Conservation (phyloP, 2,329 filamentous ascomycete species). For the Colletotrichum godetiae region DNA sequence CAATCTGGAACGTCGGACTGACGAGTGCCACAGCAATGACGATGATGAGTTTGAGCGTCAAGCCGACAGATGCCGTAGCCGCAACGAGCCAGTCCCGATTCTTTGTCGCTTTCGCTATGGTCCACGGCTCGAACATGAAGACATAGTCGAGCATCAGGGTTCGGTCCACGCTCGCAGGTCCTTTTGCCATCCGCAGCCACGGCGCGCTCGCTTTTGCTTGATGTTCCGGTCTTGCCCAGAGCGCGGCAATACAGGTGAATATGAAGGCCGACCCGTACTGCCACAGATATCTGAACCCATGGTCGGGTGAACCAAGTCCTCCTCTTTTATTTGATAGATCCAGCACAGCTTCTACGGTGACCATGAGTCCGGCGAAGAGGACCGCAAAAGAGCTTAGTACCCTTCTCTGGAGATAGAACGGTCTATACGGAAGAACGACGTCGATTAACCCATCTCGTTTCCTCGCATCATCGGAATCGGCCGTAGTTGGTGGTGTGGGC, state of each 20-base stretch:
- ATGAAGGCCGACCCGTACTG: slow-evolving; percentile 49
- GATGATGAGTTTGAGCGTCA: slow-evolving; percentile 48
- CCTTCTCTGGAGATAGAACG: slow-evolving; percentile 48
- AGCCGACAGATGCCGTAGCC: slow-evolving; percentile 39
- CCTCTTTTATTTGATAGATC: slow-evolving; percentile 44
- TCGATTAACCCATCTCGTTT: slow-evolving; percentile 39
- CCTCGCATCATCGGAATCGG: not conserved
- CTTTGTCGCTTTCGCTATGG: slow-evolving; percentile 42
- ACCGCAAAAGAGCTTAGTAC: slow-evolving; percentile 45
- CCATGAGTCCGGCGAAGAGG: slow-evolving; percentile 43
- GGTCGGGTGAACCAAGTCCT: slow-evolving; percentile 42
- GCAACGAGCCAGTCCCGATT: slow-evolving; percentile 50
- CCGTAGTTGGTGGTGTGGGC: not conserved
- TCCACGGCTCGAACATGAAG: slow-evolving; percentile 43
- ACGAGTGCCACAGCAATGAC: slow-evolving; percentile 51
- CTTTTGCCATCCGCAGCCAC: slow-evolving; percentile 49
- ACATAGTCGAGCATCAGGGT: slow-evolving; percentile 51
- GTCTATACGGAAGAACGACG: slow-evolving; percentile 47
- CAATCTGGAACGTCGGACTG: slow-evolving; percentile 43
- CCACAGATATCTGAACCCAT: slow-evolving; percentile 48
- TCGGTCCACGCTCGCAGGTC: slow-evolving; percentile 42
- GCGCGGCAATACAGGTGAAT: slow-evolving; percentile 45
- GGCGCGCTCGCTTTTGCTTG: slow-evolving; percentile 51
- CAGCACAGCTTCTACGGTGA: slow-evolving; percentile 44
- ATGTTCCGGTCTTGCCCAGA: slow-evolving; percentile 52